phyloP scores from a whole-genome alignment of 2,329 filamentous ascomycete species.

The Lasiodiplodia gonubiensis region DNA sequence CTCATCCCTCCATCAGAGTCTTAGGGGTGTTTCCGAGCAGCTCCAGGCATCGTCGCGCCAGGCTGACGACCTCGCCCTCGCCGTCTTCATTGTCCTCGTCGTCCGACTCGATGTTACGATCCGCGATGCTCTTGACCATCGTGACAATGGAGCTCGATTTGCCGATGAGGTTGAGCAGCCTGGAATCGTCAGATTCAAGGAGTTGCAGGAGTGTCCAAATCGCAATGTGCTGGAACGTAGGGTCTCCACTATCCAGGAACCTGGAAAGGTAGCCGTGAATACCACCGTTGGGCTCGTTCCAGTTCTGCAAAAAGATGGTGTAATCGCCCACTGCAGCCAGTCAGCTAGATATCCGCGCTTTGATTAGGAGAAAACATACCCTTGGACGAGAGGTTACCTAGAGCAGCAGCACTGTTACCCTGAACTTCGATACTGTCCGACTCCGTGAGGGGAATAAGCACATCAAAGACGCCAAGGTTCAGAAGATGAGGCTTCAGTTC shows the following conservation, averaged over 20 bases:
- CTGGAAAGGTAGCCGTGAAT: conserved; percentile 94
- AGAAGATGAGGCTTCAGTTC: conserved; percentile 92
- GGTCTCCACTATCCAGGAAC: conserved; percentile 91
- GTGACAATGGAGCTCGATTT: conserved; percentile 90
- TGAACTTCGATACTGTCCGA: conserved; percentile 97
- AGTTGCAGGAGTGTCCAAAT: conserved; percentile 97
- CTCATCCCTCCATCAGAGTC: conserved; percentile 78
- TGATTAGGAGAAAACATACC: conserved; percentile 59
- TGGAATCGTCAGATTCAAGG: conserved; percentile 91
- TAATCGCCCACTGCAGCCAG: conserved; percentile 82
- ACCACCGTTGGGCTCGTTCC: conserved; percentile 88
- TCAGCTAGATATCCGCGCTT: conserved; percentile 30
- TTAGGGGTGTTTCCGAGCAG: conserved; percentile 80
- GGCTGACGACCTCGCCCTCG: conserved; percentile 88
- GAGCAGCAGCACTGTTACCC: conserved; percentile 93
- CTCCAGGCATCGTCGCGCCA: conserved; percentile 89
- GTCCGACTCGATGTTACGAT: conserved; percentile 85
- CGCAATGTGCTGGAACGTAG: conserved; percentile 98
- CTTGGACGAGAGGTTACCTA: conserved; percentile 97
- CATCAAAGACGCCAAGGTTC: conserved; percentile 92
- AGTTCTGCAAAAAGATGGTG: conserved; percentile 92
- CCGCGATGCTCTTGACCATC: conserved; percentile 89
- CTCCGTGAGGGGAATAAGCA: conserved; percentile 91
- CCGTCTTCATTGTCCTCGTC: conserved; percentile 87
- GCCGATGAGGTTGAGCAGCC: conserved; percentile 84